A percentile compares a stretch with the other conserved stretches of the same genome.
phyloP scores from a whole-genome alignment of 139 green algal genomes.

The Ettlia oleoabundans region DNA sequence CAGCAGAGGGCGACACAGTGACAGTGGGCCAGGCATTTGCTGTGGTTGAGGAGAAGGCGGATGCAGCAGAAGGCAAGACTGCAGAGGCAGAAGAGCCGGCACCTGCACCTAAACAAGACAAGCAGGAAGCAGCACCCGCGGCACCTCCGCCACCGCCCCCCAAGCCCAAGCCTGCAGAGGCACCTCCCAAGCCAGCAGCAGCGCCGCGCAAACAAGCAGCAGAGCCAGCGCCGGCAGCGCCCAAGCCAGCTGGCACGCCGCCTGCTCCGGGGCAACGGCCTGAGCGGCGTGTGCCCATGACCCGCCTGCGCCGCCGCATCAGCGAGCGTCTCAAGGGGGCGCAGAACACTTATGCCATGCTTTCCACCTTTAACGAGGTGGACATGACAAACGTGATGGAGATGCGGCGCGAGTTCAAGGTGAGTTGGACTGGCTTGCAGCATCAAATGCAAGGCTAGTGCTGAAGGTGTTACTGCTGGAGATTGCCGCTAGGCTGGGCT shows the following conservation, averaged over 20 bases:
- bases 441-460: no score
- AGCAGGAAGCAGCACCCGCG: not conserved
- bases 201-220: conserved; percentile 21
- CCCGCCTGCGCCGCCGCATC: conserved; percentile 88
- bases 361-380: conserved; percentile 99
- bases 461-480: no score
- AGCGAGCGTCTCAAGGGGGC: conserved; percentile 94
- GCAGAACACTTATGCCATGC: conserved; percentile 98
- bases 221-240: not conserved
- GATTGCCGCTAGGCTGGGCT: no score
- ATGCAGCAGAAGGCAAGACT: conserved; percentile 34
- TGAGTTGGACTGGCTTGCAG: no score
- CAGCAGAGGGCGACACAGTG: conserved; percentile 88
- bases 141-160: conserved; percentile 9
- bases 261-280: conserved; percentile 3
- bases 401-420: conserved; percentile 91
- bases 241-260: not conserved
- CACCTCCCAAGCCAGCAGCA: conserved; percentile 26
- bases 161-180: conserved; percentile 7
- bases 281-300: conserved; percentile 93
- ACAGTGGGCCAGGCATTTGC: conserved; percentile 85
- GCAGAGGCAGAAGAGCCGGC: not conserved
- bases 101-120: not conserved
- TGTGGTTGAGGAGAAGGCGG: conserved; percentile 66
- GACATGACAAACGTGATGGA: conserved; percentile 97